Base-by-base conservation (phyloP, 2,329 filamentous ascomycete genomes). In the Phyllosticta capitalensis region DNA sequence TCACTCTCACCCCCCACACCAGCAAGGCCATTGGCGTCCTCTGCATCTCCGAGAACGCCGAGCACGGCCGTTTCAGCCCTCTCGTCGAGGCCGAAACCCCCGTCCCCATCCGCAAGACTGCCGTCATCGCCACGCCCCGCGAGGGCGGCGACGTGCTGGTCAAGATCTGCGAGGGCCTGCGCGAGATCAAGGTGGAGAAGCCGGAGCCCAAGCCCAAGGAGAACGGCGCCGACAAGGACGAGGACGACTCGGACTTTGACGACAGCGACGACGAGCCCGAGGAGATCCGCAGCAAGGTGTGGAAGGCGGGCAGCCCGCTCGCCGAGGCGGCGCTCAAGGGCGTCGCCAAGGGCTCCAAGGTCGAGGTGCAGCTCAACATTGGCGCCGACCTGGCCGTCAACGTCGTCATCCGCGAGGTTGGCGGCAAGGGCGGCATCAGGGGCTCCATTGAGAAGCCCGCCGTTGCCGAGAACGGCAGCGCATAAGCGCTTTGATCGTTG, bases 351-450 rank as follows among this genome's bases (percentile, higher is more conserved):
- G 88, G 85, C 61, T 83, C 84, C 68, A 96, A 96, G 80, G 85
- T 99, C 65, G 94, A 99, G 80, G 86, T 97, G 58, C 95, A 90
- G 72, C 83, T 97, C 69, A 95, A 92, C 73, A 87, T 97, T 64
- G 83, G 82, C 59, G 86, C 84, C 24, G 91, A 97, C 71, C 78
- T 96, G 60, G 81, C 81, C 65, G 82, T 96, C 63, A 90, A 88
- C 55, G 81, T 96, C 65, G 89, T 92, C 50, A 86, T 87, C 60
- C 82, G 92, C 64, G 91, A 95, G 74, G 87, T 96, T 54, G 92
- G 92, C 64, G 88, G 84, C 62, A 92, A 95, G 79, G 88, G 88
- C 51, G 92, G 90, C 65, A 85, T 94, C 61, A 80, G 90, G 66
- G 90, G 89, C 54, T 73, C 55, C 45, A 21, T 61, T 22, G 58